Evolutionary conservation across 163 green algal genomes (phyloP).

Genomic region (Chlorella variabilis): DNA sequence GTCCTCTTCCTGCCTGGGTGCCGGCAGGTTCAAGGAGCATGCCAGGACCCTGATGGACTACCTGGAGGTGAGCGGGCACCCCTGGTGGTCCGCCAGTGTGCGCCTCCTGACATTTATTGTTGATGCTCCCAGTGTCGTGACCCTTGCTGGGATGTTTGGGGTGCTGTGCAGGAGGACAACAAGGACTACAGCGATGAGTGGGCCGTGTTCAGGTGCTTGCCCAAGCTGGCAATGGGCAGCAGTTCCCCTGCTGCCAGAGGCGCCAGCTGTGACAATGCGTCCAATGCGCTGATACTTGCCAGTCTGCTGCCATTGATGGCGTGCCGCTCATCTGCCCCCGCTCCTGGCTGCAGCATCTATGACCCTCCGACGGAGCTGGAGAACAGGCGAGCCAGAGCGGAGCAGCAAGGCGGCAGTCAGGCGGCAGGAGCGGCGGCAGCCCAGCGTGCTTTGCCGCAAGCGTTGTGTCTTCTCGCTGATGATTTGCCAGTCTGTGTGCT

Average conservation of each 20-base stretch:
- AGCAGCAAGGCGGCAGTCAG: not conserved
- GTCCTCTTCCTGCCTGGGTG: not conserved
- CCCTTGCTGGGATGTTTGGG: no score
- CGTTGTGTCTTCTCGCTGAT: no score
- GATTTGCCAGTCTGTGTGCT: no score
- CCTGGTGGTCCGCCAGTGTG: no score
- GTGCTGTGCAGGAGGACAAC: constrained; percentile 5
- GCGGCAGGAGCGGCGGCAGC: not conserved
- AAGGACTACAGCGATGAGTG: constrained; percentile 7
- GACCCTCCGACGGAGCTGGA: not conserved
- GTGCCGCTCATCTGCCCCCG: not conserved
- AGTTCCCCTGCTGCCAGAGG: not conserved
- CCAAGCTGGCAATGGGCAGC: not conserved
- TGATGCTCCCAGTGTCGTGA: no score
- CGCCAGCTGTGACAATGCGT: not conserved
- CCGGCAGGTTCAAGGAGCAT: not conserved
- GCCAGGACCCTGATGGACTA: not conserved
- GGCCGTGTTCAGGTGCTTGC: constrained; percentile 2
- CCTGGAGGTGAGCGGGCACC: no score
- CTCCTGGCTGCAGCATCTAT: not conserved
- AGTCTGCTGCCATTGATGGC: not conserved
- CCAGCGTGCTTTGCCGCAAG: no score
- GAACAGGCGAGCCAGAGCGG: not conserved
- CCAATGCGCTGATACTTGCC: not conserved
- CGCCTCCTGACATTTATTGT: no score